Evolutionary conservation across 106 monocot species (phyloP), one percentile per base, ranked within the genome.

Genomic region (Allium cepa): DNA sequence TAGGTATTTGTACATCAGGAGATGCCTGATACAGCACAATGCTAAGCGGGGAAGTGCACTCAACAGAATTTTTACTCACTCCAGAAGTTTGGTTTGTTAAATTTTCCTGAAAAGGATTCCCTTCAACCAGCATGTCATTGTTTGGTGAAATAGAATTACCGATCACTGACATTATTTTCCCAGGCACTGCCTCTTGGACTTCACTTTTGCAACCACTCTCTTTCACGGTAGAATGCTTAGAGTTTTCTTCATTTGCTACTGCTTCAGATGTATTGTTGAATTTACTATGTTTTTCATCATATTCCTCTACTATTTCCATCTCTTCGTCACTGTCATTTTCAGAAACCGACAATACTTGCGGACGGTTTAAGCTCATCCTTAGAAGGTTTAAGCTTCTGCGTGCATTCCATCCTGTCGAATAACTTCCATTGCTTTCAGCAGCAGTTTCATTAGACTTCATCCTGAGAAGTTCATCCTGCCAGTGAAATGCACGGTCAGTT

Each of bases 251-350:
- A 11, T 6, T 67, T 27, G 27, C 53, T 55, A 12, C 53, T 8
- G 3, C 53, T 55, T 11, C 10, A 7, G 56, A 3, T 60, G 27
- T 17, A 67, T 74, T 17, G 9, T 51, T 67, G 50, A 67, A 60
- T 57, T 76, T 73, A 71, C n/a, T 36, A 8, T 80, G 86, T 60
- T 60, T 82, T 73, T 93, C 93, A 52, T 79, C 75, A 76, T 87
- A 84, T 62, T 84, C 83, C 27, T 93, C 90, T 70, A 83, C 83
- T 68, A 90, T 93, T 75, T 99, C 99, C 99, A 99, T 92, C 66
- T 93, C 99, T 71, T 87, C 99, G 77, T 93, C 97, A 78, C 75
- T 85, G 49, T 99, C 97, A 67, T 85, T 76, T 57, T 84, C 76
- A 14, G 77, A 69, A 57, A 59, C 49, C 47, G 83, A 77, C 51